Evolutionary conservation across 2,329 filamentous ascomycete genomes (phyloP).

Genomic region (Arthrinium puccinioides): DNA sequence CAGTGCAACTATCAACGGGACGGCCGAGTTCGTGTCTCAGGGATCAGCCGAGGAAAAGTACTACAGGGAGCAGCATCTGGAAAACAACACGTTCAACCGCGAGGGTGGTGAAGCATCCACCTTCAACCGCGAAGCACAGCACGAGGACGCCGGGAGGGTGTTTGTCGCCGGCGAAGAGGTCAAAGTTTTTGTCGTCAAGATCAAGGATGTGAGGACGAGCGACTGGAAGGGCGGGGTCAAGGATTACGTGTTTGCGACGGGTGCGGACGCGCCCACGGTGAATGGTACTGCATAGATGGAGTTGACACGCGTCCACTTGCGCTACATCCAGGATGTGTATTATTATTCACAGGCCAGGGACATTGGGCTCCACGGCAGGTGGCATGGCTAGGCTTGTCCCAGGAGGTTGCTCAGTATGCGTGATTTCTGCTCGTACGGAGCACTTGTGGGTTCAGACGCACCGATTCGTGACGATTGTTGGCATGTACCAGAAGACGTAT

Average conservation of each 20-base stretch:
- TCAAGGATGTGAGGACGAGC: conserved; percentile 78
- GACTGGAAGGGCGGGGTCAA: conserved; percentile 93
- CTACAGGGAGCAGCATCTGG: conserved; percentile 76
- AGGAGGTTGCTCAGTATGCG: too few species aligned
- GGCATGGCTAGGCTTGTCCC: too few species aligned
- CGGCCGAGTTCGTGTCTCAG: conserved; percentile 62
- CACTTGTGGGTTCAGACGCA: too few species aligned
- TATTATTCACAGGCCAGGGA: too few species aligned
- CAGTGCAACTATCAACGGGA: conserved; percentile 88
- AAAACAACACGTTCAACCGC: conserved; percentile 80
- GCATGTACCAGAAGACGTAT: too few species aligned
- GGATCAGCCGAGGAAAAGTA: conserved; percentile 78
- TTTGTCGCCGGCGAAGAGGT: conserved; percentile 80
- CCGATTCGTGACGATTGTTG: too few species aligned
- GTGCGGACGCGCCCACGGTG: background rate
- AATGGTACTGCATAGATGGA: too few species aligned
- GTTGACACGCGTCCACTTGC: too few species aligned
- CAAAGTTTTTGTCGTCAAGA: conserved; percentile 76
- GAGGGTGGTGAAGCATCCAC: conserved; percentile 36
- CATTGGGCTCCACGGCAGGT: too few species aligned
- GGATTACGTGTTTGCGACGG: conserved; percentile 57
- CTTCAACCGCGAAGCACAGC: conserved; percentile 27
- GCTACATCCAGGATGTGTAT: too few species aligned
- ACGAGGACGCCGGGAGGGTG: conserved; percentile 46
- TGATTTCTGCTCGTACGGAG: too few species aligned